phyloP scores from a whole-genome alignment of 371 early-diverging fungal genomes.

The Haplosporangium sp. region DNA sequence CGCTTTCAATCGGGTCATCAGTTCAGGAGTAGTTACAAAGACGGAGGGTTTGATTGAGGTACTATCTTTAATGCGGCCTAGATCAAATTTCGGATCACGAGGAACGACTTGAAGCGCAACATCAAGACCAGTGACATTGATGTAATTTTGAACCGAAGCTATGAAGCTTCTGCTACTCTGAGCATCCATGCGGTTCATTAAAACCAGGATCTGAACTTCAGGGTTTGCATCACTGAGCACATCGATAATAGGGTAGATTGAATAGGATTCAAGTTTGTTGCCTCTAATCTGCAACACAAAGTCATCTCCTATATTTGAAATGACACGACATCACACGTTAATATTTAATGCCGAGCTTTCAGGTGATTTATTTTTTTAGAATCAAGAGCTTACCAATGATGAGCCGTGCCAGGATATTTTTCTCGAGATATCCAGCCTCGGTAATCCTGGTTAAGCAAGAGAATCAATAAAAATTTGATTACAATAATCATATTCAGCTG shows the following conservation, averaged over 20 bases:
- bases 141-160: constrained; percentile 10
- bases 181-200: constrained; percentile 28
- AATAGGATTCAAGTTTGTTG: constrained; percentile 11
- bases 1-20: constrained; percentile 12
- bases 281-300: constrained; percentile 37
- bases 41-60: constrained; percentile 9
- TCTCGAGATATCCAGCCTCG: constrained; percentile 19
- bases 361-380: neutral
- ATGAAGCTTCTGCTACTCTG: constrained; percentile 24
- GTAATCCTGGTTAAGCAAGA: neutral
- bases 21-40: constrained; percentile 25
- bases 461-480: neutral
- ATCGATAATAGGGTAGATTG: constrained; percentile 26
- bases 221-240: constrained; percentile 15
- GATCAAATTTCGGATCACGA: constrained; percentile 7
- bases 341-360: too few species aligned
- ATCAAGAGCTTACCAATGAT: constrained; percentile 17
- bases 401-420: constrained; percentile 16
- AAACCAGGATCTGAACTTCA: constrained; percentile 20
- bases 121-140: constrained; percentile 7
- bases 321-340: neutral
- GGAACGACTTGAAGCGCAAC: constrained; percentile 9
- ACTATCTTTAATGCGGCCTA: neutral
- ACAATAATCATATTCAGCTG: neutral
- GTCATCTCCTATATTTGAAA: constrained; percentile 29